Evolutionary conservation across 2,329 filamentous ascomycete species (phyloP).

Genomic region (Bertia moriformis): DNA sequence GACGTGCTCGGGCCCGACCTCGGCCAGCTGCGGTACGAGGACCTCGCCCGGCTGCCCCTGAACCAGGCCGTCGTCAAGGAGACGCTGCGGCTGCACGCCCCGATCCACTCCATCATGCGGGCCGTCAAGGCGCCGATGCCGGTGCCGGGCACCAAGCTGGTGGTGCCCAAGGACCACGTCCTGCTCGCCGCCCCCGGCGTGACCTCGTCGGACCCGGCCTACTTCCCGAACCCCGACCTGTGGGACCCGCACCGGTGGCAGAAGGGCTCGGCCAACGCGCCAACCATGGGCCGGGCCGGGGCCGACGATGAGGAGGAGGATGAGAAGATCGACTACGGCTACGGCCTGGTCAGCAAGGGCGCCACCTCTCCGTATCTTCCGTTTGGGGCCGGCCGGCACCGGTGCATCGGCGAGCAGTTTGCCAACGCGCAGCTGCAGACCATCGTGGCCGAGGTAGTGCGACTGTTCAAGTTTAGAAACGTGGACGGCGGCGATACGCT

Average conservation of each 20-base stretch:
- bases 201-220: slow-evolving; percentile 53
- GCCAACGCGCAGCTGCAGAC: slow-evolving; percentile 84
- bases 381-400: slow-evolving; percentile 81
- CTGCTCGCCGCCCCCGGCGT: slow-evolving; percentile 78
- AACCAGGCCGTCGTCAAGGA: slow-evolving; percentile 80
- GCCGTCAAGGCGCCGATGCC: slow-evolving; percentile 80
- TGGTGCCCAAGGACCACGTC: slow-evolving; percentile 66
- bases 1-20: slow-evolving; percentile 59
- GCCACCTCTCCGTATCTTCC: slow-evolving; percentile 80
- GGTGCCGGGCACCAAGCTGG: slow-evolving; percentile 67
- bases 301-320: slow-evolving; percentile 43
- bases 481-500: slow-evolving; percentile 55
- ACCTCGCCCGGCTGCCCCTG: slow-evolving; percentile 65
- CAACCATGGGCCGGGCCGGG: slow-evolving; percentile 25
- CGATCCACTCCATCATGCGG: slow-evolving; percentile 89
- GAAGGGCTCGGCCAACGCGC: slow-evolving; percentile 40
- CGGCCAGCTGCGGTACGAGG: slow-evolving; percentile 62
- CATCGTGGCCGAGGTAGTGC: slow-evolving; percentile 63
- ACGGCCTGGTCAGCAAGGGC: slow-evolving; percentile 83
- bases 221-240: slow-evolving; percentile 67
- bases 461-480: slow-evolving; percentile 68
- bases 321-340: slow-evolving; percentile 83
- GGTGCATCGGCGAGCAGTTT: slow-evolving; percentile 94
- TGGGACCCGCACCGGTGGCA: slow-evolving; percentile 95
- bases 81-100: slow-evolving; percentile 77